These are phyloP conservation scores for Oryza australiensis DNA, from an alignment of 176 grass and related monocot species.

Conservation along the genomic window DNA sequence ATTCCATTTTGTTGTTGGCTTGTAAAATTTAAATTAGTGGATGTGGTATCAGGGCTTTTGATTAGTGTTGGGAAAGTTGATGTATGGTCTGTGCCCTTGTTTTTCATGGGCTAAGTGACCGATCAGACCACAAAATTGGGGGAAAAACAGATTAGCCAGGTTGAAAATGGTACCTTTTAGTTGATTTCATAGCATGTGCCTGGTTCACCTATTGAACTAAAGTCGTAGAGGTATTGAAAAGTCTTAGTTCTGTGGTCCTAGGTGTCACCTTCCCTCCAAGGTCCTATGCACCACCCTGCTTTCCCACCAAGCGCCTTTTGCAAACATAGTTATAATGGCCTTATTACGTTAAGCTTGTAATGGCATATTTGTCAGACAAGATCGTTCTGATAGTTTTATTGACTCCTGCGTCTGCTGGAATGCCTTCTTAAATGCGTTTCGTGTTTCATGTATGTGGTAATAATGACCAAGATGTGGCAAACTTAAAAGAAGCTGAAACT, in stretches of 20 bases:
- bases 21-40: neutral
- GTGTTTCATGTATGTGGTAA: neutral
- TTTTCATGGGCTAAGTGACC: neutral
- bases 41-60: neutral
- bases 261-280: neutral
- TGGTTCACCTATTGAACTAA: neutral
- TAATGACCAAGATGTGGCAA: neutral
- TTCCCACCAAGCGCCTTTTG: neutral
- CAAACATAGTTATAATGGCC: neutral
- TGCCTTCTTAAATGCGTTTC: neutral
- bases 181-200: slow-evolving; percentile 12
- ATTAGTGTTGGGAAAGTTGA: neutral
- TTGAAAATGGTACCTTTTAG: slow-evolving; percentile 12
- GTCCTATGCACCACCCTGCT: neutral
- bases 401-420: neutral
- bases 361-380: neutral
- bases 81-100: neutral
- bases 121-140: neutral
- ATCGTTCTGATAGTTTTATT: neutral
- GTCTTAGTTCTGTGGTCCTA: neutral
- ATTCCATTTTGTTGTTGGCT: neutral
- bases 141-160: neutral
- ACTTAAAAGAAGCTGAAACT: neutral
- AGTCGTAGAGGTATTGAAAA: neutral
- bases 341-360: neutral